Base-by-base conservation (phyloP, 208 protist genomes). In the Strigomonas culicis region DNA sequence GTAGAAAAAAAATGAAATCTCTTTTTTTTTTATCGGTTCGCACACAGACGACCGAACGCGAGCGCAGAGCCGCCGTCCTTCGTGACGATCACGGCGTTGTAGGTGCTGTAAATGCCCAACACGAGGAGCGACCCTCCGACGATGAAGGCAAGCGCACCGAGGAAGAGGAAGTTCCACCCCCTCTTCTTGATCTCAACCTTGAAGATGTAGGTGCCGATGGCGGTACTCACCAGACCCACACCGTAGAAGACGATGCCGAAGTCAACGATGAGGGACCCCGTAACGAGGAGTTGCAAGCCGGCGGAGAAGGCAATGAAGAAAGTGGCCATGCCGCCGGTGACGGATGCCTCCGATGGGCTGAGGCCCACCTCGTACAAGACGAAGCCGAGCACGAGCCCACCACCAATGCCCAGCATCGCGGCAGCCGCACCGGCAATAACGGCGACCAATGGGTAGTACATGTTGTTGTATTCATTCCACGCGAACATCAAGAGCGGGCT, bases 351-450 rank as follows among this genome's bases (percentile, higher is more conserved):
- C 58, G 90, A 81, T 2, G 89, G 89, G 15, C 71, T 74, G 39
- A 95, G 60, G 19, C 73, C 77, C 15, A 86, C 79, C 58, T 95
- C 86, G 71, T 92, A 89, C 34, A 95, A 63, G 24, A 95, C 76
- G 59, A 95, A 92, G 31, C 89, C 80, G 0, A 95, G 62, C 15
- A 95, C 82, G 21, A 95, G 72, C 11, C 89, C 89, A 25, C 89
- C 89, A 30, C 89, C 89, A 61, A 95, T 92, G 46, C 89, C 89
- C 39, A 95, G 75, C 77, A 95, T 86, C 4, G 83, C 71, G 1
- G 86, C 86, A 25, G 83, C 83, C 10, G 72, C 83, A 43, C 89
- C 89, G 0, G 89, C 89, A 19, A 92, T 31, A 8, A 95, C 71
- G 0, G 89, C 79, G 22, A 88, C 72, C 39, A 90, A 57, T 21